A percentile compares a stretch with the other conserved stretches of the same genome.
Evolutionary conservation across 768 basidiomycete species (phyloP).

Genomic region (Gyrodon lividus): DNA sequence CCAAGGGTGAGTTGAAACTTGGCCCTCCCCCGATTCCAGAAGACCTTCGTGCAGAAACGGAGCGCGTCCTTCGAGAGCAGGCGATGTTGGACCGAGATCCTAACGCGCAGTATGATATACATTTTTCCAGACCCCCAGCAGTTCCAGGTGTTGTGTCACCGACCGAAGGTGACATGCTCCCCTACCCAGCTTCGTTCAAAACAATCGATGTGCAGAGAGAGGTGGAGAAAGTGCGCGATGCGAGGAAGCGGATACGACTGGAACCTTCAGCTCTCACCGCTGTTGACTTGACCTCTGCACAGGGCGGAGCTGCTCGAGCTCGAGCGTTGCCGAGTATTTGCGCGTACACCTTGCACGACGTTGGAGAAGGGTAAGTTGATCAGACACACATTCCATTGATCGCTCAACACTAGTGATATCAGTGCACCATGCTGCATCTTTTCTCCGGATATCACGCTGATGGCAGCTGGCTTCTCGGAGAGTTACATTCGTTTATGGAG

Average conservation of each 20-base stretch:
- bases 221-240: constrained; percentile 85
- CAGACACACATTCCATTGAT: background rate
- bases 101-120: constrained; percentile 62
- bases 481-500: constrained; percentile 96
- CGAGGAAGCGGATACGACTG: constrained; percentile 86
- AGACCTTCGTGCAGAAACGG: constrained; percentile 77
- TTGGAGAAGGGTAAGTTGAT: constrained; percentile 81
- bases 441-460: constrained; percentile 84
- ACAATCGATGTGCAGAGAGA: constrained; percentile 88
- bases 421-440: constrained; percentile 87
- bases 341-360: constrained; percentile 92
- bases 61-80: constrained; percentile 78
- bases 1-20: constrained; percentile 79
- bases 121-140: constrained; percentile 48
- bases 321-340: constrained; percentile 89
- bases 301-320: constrained; percentile 51
- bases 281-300: constrained; percentile 57
- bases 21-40: constrained; percentile 79
- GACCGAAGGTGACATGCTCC: constrained; percentile 68
- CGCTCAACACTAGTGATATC: constrained; percentile 11
- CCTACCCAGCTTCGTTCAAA: constrained; percentile 80
- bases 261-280: constrained; percentile 68
- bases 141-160: constrained; percentile 62
- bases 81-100: constrained; percentile 73
- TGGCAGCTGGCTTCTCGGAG: constrained; percentile 95